These are phyloP conservation scores for Chlamydomonas schloesseri DNA, from an alignment of 139 green algal genomes.

Conservation along the genomic window DNA sequence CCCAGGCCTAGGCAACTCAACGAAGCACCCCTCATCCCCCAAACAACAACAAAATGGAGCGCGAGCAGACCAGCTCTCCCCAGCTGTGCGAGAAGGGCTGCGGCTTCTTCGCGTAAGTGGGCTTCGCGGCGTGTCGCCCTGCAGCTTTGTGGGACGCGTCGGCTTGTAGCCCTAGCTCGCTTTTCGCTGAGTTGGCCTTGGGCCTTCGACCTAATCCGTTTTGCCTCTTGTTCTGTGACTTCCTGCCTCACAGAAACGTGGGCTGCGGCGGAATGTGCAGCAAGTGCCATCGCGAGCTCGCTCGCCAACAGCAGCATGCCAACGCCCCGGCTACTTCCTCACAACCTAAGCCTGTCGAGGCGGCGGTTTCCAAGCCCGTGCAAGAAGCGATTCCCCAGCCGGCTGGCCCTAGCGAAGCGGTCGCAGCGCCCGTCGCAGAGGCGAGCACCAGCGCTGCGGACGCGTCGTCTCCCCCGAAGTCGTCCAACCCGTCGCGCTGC, in stretches of 20 bases:
- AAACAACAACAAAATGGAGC: background rate
- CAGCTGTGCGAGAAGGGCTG: constrained; percentile 72
- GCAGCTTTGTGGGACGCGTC: background rate
- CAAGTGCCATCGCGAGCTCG: constrained; percentile 75
- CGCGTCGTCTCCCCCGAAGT: background rate
- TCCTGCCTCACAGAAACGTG: constrained; percentile 37
- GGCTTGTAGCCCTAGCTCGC: background rate
- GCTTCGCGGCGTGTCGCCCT: background rate
- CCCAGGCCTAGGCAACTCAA: too few relatives aligned
- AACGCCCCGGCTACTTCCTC: background rate
- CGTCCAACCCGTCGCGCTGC: constrained; percentile 45
- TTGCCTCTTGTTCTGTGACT: background rate
- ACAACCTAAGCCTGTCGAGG: background rate
- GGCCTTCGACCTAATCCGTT: background rate
- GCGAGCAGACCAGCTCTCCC: constrained; percentile 43
- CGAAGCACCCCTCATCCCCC: too few relatives aligned
- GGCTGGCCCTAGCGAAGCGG: constrained; percentile 17
- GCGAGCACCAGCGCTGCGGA: background rate
- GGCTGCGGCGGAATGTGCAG: constrained; percentile 64
- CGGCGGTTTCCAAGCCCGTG: background rate
- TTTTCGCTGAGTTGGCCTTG: background rate
- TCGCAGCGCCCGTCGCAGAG: background rate
- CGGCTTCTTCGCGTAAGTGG: constrained; percentile 83
- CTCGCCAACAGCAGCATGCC: background rate
- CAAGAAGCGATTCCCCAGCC: constrained; percentile 24